phyloP scores from a whole-genome alignment of 1,284 basidiomycete genomes.

The Fistulina hepatica region DNA sequence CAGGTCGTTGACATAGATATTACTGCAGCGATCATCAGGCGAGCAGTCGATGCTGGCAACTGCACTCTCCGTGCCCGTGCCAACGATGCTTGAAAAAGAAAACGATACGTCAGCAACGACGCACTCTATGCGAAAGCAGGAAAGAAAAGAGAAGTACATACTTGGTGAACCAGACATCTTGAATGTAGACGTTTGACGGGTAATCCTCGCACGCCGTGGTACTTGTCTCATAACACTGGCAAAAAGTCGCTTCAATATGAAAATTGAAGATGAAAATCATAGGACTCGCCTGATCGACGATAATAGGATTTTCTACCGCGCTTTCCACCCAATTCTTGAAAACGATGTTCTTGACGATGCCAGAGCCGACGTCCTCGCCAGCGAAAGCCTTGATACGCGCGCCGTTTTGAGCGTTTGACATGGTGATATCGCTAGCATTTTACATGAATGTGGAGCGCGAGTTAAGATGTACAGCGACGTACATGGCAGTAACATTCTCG shows the following conservation, averaged over 20 bases:
- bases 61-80: conserved; percentile 41
- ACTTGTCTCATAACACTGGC: conserved; percentile 43
- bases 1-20: conserved; percentile 41
- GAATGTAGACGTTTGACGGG: conserved; percentile 42
- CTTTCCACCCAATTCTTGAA: conserved; percentile 38
- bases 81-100: conserved; percentile 35
- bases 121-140: background rate
- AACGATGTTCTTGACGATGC: conserved; percentile 48
- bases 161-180: conserved; percentile 41
- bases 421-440: conserved; percentile 36
- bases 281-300: conserved; percentile 39
- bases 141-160: conserved; percentile 16
- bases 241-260: background rate
- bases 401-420: conserved; percentile 52
- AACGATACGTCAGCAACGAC: conserved; percentile 1
- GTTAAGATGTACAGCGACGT: conserved; percentile 10
- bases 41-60: conserved; percentile 51
- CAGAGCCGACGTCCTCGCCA: conserved; percentile 47
- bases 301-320: conserved; percentile 44
- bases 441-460: background rate
- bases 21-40: conserved; percentile 36
- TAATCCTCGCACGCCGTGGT: conserved; percentile 35
- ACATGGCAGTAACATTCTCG: conserved; percentile 48
- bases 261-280: background rate
- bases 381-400: conserved; percentile 62